Evolutionary conservation across 192 early-diverging fungal species (phyloP), one percentile per base, ranked within the genome.

Genomic region (Coemansia sp.): DNA sequence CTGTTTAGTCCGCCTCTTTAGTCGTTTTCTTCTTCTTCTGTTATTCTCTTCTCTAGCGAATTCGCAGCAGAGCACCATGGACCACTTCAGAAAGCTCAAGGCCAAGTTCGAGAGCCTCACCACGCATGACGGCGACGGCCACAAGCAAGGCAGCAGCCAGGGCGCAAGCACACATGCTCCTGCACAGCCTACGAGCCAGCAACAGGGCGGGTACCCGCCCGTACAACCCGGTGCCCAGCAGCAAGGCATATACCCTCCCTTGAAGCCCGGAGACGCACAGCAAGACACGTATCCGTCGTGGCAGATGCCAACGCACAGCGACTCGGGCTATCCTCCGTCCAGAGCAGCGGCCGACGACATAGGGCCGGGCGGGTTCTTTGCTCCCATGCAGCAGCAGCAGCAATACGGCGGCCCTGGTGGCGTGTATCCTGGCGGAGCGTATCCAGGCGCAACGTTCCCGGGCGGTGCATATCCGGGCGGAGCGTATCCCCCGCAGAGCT

Each of bases 101-200:
- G 39, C 68, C 11, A 80, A 74, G 41, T 68, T 80, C n/a, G 77
- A 80, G 68, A 56, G 59, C 14, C 72, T 80, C 27, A 59, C n/a
- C 14, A 39, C 47, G 11, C 49, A 53, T 32, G 49, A 53, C 49
- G 29, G 29, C 8, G 20, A 17, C 49, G 39, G 29, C 8, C 57
- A 14, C 56, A 54, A 49, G 25, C 40, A 20, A 12, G 62, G 14
- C 8, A 37, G 24, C 49, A 49, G 29, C 8, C 57, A 14, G 43
- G 35, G n/a, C 7, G 43, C 20, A 15, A 5, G 14, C 38, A 36
- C 45, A 31, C 40, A 7, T 62, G 61, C 24, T 53, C 59, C 3
- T 42, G 29, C 5, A 25, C 25, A 29, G 45, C 40, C 45, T 51
- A 45, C 46, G 27, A 63, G 46, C 32, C 49, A 53, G 49, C 49